Percentiles rank a stretch among this genome's conserved stretches.
Conservation (phyloP, 2,329 filamentous ascomycete species). For the Gyromitra esculenta region DNA sequence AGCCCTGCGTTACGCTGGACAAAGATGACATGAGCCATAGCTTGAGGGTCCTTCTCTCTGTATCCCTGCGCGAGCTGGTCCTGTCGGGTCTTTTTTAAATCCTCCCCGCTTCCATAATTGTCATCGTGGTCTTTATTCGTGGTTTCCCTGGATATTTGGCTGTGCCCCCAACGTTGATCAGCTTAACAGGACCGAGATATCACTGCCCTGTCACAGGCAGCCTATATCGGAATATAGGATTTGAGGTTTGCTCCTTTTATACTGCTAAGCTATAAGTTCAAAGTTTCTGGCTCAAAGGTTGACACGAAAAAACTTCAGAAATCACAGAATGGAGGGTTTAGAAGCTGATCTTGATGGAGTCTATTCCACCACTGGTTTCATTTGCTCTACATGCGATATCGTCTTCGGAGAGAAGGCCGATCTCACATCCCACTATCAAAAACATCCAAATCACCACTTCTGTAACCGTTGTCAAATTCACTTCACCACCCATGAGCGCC, state of each 20-base stretch:
- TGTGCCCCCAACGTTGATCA: too few relatives aligned
- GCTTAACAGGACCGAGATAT: background rate
- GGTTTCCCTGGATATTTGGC: too few relatives aligned
- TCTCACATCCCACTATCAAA: conserved; percentile 32
- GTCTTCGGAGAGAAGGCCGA: conserved; percentile 30
- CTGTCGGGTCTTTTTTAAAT: background rate
- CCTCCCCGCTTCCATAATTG: background rate
- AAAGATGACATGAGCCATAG: background rate
- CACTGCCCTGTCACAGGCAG: background rate
- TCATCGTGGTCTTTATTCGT: background rate
- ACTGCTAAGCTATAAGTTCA: background rate
- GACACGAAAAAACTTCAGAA: background rate
- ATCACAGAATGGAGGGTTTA: conserved; percentile 17
- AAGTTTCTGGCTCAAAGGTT: background rate
- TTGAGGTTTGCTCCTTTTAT: conserved; percentile 5
- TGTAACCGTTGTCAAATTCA: conserved; percentile 24
- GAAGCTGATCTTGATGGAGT: conserved; percentile 33
- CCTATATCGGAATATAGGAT: background rate
- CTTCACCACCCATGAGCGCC: conserved; percentile 22
- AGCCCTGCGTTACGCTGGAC: background rate
- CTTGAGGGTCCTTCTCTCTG: background rate
- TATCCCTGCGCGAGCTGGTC: background rate
- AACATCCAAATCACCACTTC: conserved; percentile 26
- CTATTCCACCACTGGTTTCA: conserved; percentile 37
- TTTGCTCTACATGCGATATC: conserved; percentile 35